Base-by-base conservation (phyloP, 2,329 filamentous ascomycete species). In the Fusarium xylarioides region DNA sequence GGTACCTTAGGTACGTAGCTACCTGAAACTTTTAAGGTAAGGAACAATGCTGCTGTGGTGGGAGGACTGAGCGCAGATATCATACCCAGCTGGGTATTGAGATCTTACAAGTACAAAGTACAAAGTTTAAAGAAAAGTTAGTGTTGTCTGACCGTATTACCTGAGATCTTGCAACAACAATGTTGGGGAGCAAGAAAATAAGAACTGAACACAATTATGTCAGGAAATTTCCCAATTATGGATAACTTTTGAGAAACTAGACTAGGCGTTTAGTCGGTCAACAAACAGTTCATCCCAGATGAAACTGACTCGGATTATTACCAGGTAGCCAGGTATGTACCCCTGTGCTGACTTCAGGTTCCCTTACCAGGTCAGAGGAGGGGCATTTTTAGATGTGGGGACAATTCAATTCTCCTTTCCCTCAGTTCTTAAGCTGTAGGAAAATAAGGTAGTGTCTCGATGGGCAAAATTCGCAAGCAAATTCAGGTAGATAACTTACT, bases 251-350 rank as follows among this genome's bases (percentile, higher is more conserved):
- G 68, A 73, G 71, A 73, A 40, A 56, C 66, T 71, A 55, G n/a
- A 56, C 66, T 71, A 55, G n/a, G 16, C 50, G 49, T 28, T 56
- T n/a, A 69, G n/a, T 34, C 56, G 34, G 59, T 47, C 18, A 53
- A 26, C 34, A 58, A 65, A 49, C 46, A 53, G 40, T 66, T 30
- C 50, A 49, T 38, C 38, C 49, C 43, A 49, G 28, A 55, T 43
- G 49, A 63, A 53, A 65, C 70, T 73, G 70, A 73, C 70, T 73
- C 70, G n/a, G 40, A 30, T 37, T 50, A 50, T 37, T 38, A 14
- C 44, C 23, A 53, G 50, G 23, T 52, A 35, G 10, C 44, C 23
- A 53, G 50, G 23, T n/a, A 38, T 38, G 34, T 52, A 26, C n/a
- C 47, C 47, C n/a, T 26, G 47, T 52, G n/a, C 47, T 50, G 23